These are phyloP conservation scores for Dillenia turbinata DNA, from an alignment of 164 flowering plant species.

Conservation along the genomic window DNA sequence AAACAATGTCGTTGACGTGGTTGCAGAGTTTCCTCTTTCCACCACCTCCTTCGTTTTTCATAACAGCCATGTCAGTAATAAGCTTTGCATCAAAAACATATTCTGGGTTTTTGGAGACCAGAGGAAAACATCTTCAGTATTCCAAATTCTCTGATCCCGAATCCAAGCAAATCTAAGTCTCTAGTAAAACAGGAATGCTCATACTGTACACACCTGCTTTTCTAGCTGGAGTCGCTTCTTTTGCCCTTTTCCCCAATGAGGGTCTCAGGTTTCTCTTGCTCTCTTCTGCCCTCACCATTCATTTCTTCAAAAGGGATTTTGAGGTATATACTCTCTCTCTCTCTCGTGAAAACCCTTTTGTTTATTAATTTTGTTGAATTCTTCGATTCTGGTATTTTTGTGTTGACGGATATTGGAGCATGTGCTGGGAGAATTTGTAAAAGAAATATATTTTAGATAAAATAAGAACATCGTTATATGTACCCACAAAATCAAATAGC, in stretches of 20 bases:
- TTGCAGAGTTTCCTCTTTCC: conserved; percentile 26
- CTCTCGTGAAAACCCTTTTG: background rate
- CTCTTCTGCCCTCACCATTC: conserved; percentile 42
- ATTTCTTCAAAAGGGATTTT: conserved; percentile 39
- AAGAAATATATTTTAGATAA: too few species aligned
- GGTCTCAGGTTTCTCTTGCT: conserved; percentile 34
- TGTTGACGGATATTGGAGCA: too few species aligned
- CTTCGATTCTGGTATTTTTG: too few species aligned
- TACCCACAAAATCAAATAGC: too few species aligned
- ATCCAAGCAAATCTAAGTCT: conserved; percentile 6
- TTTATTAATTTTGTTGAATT: too few species aligned
- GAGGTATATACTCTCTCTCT: conserved; percentile 51
- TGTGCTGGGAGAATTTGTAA: too few species aligned
- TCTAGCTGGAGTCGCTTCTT: conserved; percentile 32
- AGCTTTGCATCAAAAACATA: conserved; percentile 14
- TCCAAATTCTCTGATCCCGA: conserved; percentile 32
- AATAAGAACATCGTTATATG: too few species aligned
- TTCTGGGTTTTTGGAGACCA: conserved; percentile 34
- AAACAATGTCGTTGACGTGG: background rate
- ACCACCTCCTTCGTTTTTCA: conserved; percentile 38
- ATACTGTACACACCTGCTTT: conserved; percentile 46
- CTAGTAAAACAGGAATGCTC: conserved; percentile 52
- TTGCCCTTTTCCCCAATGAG: conserved; percentile 13
- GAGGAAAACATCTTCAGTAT: conserved; percentile 44
- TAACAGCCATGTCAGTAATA: conserved; percentile 33